Evolutionary conservation across 2,329 filamentous ascomycete genomes (phyloP).

Genomic region (Trichophaea hybrida): DNA sequence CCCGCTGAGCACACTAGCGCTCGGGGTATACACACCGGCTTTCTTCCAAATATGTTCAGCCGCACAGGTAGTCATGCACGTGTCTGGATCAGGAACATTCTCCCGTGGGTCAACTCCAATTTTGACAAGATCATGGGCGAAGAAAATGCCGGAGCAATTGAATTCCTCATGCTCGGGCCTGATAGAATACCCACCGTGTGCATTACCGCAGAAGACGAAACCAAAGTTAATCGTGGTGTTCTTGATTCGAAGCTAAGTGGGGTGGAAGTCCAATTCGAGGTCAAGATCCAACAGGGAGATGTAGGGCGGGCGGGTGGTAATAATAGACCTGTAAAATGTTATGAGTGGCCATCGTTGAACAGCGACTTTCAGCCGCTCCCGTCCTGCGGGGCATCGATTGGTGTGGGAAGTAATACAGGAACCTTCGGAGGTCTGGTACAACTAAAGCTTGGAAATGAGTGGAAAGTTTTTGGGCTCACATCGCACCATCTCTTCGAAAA

Average conservation of each 20-base stretch:
- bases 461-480: background rate
- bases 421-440: slow-evolving; percentile 2
- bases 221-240: background rate
- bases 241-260: background rate
- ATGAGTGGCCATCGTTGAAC: background rate
- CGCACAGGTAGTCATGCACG: background rate
- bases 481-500: slow-evolving; percentile 4
- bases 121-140: background rate
- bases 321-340: background rate
- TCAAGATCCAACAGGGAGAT: background rate
- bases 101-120: background rate
- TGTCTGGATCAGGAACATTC: background rate
- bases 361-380: background rate
- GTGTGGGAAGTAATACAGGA: background rate
- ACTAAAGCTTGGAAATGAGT: background rate
- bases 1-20: background rate
- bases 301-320: background rate
- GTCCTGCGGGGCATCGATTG: slow-evolving; percentile 1
- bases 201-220: background rate
- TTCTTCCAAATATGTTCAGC: background rate
- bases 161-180: background rate
- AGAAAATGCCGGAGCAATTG: background rate
- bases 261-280: background rate
- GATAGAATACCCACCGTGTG: background rate
- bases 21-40: background rate